These are phyloP conservation scores for Carpinus fangiana DNA, from an alignment of 306 rosid genomes.

Conservation along the genomic window DNA sequence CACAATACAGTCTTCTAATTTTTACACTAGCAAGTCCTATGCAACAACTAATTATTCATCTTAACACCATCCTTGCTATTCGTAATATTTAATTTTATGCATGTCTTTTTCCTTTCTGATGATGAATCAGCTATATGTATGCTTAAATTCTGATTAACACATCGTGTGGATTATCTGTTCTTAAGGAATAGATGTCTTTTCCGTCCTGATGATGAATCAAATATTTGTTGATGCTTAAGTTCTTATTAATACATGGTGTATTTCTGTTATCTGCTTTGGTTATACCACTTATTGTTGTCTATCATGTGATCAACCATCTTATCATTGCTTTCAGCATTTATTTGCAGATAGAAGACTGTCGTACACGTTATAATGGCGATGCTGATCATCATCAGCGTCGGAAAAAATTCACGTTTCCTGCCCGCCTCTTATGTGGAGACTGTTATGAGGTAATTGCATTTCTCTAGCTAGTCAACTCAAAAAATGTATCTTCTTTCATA, in stretches of 20 bases:
- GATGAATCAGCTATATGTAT: background rate
- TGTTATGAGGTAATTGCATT: slow-evolving; percentile 77
- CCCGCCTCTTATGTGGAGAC: slow-evolving; percentile 92
- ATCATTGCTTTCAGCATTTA: slow-evolving; percentile 26
- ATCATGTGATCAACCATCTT: slow-evolving; percentile 23
- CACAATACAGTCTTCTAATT: background rate
- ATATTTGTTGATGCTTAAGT: slow-evolving; percentile 19
- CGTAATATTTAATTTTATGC: no score
- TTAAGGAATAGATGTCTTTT: background rate
- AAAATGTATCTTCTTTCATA: slow-evolving; percentile 2
- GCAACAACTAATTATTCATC: background rate
- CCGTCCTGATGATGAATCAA: slow-evolving; percentile 15
- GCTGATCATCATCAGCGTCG: slow-evolving; percentile 95
- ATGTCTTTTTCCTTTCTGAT: background rate
- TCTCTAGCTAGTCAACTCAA: slow-evolving; percentile 1
- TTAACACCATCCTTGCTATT: background rate
- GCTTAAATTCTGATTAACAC: no score
- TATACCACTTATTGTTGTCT: slow-evolving; percentile 15
- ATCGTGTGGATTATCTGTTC: background rate
- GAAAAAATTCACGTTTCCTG: slow-evolving; percentile 89
- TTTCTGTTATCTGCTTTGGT: slow-evolving; percentile 12
- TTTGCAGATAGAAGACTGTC: slow-evolving; percentile 88
- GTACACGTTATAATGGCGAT: slow-evolving; percentile 94
- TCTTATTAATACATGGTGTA: slow-evolving; percentile 19
- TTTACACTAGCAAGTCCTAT: background rate